Base-by-base conservation (phyloP, 495 filamentous ascomycete species). In the Astrothelium macrocarpum region DNA sequence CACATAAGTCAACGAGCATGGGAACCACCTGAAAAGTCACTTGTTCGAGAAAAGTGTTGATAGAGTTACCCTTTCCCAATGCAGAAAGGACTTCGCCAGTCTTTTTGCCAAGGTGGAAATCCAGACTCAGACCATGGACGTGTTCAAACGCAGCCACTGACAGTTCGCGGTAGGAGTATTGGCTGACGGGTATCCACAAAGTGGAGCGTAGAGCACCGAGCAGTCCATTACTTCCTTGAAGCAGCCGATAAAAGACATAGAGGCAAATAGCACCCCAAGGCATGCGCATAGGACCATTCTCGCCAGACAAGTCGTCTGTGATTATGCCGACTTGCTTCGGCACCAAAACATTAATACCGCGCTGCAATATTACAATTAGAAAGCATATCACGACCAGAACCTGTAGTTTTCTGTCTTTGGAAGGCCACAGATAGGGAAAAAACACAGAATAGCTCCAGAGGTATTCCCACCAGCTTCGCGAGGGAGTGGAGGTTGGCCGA, bases 91-190 rank as follows among this genome's bases (percentile, higher is more conserved):
- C 91, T 74, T 98, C 94, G 28, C 94, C 94, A 1, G 94, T 97
- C 74, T 92, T 91, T 77, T 98, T 98, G 49, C 91, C 89, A 12
- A 97, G 82, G 74, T 98, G 94, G 70, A 98, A 98, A 71, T 97
- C 94, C 67, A 97, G 79, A 74, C 92, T 96, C 18, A 98, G 84
- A 42, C 87, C 85, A 74, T 97, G 94, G 20, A 98, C 94, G 71
- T 98, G 94, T 73, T 97, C 94, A 69, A 98, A 98, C 5, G 93
- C 88, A 9, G 94, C 91, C 1, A 91, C 93, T 1, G 91, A 96
- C 32, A 98, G 81, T 59, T 94, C 90, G 73, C 90, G 89, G 73
- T 97, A 98, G 9, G 93, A 95, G 74, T 97, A 95, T 72, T 98
- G 94, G 39, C 90, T 86, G 59, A 98, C 90, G 0, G 94, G 94